phyloP scores from a whole-genome alignment of 495 filamentous ascomycete species.

The Lasiosphaeria miniovina region DNA sequence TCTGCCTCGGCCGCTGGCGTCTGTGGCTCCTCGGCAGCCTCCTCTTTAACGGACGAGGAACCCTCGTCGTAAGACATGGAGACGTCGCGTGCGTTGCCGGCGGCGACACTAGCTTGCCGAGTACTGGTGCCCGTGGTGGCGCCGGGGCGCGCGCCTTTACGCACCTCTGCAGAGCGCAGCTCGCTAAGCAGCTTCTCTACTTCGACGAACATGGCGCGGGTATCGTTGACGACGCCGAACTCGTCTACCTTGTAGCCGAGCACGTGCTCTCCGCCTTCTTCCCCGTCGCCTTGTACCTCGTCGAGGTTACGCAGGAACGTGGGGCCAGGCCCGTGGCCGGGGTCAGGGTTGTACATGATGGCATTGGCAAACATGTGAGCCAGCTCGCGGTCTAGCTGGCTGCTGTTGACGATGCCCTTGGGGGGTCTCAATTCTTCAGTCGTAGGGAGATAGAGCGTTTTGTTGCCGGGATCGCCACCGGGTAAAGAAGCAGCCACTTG shows the following conservation, averaged over 20 bases:
- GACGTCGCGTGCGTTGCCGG: slow-evolving; percentile 3
- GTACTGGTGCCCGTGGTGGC: slow-evolving; percentile 28
- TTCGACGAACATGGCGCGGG: slow-evolving; percentile 76
- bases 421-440: slow-evolving; percentile 77
- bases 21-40: slow-evolving; percentile 13
- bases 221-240: slow-evolving; percentile 77
- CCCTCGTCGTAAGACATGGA: slow-evolving; percentile 5
- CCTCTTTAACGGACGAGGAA: neutral
- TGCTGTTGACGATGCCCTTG: slow-evolving; percentile 88
- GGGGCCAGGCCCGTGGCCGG: slow-evolving; percentile 63
- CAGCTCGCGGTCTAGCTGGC: slow-evolving; percentile 91
- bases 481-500: slow-evolving; percentile 55
- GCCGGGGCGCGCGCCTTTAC: slow-evolving; percentile 8
- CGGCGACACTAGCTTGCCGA: slow-evolving; percentile 27
- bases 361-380: slow-evolving; percentile 97
- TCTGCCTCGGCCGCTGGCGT: slow-evolving; percentile 17
- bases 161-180: slow-evolving; percentile 38
- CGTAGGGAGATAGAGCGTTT: slow-evolving; percentile 62
- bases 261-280: slow-evolving; percentile 41
- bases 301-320: slow-evolving; percentile 44
- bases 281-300: slow-evolving; percentile 29
- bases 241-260: slow-evolving; percentile 60
- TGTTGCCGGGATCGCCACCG: slow-evolving; percentile 43
- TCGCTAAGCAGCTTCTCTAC: slow-evolving; percentile 61
- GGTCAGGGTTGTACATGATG: slow-evolving; percentile 91